Evolutionary conservation across 2,329 filamentous ascomycete species (phyloP).

Genomic region (Penicillium aurantiogriseum): DNA sequence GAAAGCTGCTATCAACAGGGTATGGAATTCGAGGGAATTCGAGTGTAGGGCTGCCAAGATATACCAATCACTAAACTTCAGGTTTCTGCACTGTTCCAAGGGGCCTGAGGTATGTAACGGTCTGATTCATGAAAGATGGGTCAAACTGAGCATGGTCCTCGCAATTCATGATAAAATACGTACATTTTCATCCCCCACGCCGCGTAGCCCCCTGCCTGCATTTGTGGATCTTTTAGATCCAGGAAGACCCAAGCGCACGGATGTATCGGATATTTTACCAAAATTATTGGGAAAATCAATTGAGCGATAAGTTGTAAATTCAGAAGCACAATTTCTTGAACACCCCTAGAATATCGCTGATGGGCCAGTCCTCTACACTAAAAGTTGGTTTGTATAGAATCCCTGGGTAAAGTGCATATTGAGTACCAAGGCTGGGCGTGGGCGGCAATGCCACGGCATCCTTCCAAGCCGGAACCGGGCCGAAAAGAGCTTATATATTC

Average conservation of each 20-base stretch:
- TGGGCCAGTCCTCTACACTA: not conserved
- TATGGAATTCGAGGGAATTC: not conserved
- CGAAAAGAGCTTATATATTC: not conserved
- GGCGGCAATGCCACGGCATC: not conserved
- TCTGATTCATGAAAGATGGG: not conserved
- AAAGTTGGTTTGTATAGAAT: not conserved
- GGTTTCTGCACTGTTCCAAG: not conserved
- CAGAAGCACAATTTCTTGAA: not conserved
- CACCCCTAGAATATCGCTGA: not conserved
- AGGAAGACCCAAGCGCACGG: not conserved
- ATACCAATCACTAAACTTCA: not conserved
- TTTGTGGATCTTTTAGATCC: not conserved
- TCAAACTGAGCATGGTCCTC: not conserved
- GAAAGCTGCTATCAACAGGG: not conserved
- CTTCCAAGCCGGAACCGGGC: constrained; percentile 1
- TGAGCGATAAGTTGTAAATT: not conserved
- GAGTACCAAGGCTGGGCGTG: not conserved
- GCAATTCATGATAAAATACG: not conserved
- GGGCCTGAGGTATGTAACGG: not conserved
- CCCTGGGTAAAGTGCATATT: not conserved
- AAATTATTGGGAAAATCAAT: too few species aligned
- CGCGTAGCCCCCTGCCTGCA: not conserved
- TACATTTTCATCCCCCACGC: not conserved
- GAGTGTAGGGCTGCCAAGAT: not conserved
- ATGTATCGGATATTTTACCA: not conserved